phyloP scores from a whole-genome alignment of 2,329 filamentous ascomycete species.

The Colletotrichum abscissum region DNA sequence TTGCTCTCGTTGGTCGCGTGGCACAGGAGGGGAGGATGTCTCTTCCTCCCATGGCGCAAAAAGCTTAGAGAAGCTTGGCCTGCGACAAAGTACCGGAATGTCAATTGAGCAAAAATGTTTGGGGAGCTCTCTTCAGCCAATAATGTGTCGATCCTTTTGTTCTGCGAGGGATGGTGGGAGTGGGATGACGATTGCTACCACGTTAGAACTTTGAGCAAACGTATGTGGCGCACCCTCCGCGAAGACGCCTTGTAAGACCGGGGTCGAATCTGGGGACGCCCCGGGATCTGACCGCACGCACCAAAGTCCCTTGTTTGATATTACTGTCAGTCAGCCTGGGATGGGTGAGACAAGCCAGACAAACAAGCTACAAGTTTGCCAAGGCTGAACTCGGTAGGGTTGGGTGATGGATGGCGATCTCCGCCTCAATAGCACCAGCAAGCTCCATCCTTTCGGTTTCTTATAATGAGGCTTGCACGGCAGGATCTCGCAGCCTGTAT shows the following conservation, averaged over 20 bases:
- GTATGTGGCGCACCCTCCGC: conserved; percentile 10
- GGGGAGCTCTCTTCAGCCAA: neutral
- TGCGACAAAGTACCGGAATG: neutral
- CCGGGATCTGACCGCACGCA: neutral
- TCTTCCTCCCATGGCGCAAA: neutral
- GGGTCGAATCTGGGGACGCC: neutral
- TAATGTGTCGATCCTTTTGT: neutral
- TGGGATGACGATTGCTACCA: conserved; percentile 18
- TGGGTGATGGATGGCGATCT: neutral
- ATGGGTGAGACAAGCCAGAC: neutral
- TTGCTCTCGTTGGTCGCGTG: conserved; percentile 10
- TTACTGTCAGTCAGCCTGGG: neutral
- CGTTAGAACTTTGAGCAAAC: neutral
- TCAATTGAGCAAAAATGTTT: neutral
- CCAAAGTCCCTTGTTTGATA: neutral
- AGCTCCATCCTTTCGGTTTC: neutral
- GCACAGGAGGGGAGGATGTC: neutral
- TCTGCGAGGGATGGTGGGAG: neutral
- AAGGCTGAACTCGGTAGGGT: neutral
- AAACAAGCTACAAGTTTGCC: neutral
- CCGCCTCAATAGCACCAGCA: neutral
- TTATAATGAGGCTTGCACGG: no score
- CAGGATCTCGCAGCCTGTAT: neutral
- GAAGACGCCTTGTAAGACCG: neutral
- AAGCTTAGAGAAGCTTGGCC: conserved; percentile 26